A percentile compares a stretch with the other conserved stretches of the same genome.
Evolutionary conservation across 805 yeast genomes (phyloP).

Genomic region (Zygosaccharomyces rouxii): DNA sequence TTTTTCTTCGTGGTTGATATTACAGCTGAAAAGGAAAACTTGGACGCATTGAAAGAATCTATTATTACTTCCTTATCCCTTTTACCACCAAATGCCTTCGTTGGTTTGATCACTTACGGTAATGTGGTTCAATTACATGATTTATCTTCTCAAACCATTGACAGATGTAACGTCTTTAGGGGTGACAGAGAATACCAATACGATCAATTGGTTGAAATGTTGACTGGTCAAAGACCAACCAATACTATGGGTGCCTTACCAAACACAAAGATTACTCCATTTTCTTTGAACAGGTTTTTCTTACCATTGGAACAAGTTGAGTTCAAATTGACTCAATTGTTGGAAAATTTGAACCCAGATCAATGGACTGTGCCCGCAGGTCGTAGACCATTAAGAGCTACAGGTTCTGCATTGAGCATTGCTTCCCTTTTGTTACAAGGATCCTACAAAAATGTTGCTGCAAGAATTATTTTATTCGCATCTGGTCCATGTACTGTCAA

Average conservation of each 20-base stretch:
- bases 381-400: slow-evolving; percentile 81
- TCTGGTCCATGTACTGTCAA: slow-evolving; percentile 94
- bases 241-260: slow-evolving; percentile 27
- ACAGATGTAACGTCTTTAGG: slow-evolving; percentile 76
- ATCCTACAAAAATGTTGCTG: slow-evolving; percentile 78
- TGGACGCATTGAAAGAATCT: slow-evolving; percentile 77
- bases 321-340: slow-evolving; percentile 70
- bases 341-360: slow-evolving; percentile 73
- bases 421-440: slow-evolving; percentile 80
- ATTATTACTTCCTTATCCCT: slow-evolving; percentile 68
- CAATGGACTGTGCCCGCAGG: slow-evolving; percentile 88
- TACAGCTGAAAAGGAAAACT: slow-evolving; percentile 84
- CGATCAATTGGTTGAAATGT: slow-evolving; percentile 55
- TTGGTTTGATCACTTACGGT: slow-evolving; percentile 81
- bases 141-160: slow-evolving; percentile 60
- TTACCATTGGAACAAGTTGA: slow-evolving; percentile 75
- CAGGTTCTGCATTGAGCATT: slow-evolving; percentile 87
- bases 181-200: slow-evolving; percentile 78
- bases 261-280: slow-evolving; percentile 38
- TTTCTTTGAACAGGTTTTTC: slow-evolving; percentile 57
- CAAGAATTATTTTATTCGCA: slow-evolving; percentile 82
- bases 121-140: slow-evolving; percentile 90
- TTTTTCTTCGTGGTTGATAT: slow-evolving; percentile 82
- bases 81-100: slow-evolving; percentile 84
- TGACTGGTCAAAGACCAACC: slow-evolving; percentile 51